phyloP scores from a whole-genome alignment of 2,329 filamentous ascomycete genomes.

The Exophiala phaeomuriformis region DNA sequence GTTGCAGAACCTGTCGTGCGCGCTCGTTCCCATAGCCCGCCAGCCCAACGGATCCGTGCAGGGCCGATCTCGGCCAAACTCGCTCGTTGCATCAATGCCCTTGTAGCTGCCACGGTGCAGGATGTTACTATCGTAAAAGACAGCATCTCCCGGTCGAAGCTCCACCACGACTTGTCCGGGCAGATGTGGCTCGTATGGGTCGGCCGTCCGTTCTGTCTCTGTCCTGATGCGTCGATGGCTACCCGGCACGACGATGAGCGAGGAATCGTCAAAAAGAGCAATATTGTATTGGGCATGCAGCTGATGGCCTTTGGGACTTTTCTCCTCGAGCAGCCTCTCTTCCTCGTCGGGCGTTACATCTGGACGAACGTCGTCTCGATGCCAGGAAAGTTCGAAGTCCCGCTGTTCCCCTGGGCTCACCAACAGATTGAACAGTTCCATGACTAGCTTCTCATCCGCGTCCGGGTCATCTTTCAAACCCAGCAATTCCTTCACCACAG shows the following conservation, averaged over 20 bases:
- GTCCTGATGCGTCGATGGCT: conserved; percentile 67
- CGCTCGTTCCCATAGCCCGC: conserved; percentile 36
- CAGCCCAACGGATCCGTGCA: conserved; percentile 40
- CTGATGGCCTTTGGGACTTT: conserved; percentile 44
- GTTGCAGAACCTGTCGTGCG: conserved; percentile 40
- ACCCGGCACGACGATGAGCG: conserved; percentile 68
- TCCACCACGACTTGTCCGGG: conserved; percentile 59
- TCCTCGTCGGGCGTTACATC: conserved; percentile 61
- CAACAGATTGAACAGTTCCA: conserved; percentile 84
- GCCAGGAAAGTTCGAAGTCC: conserved; percentile 73
- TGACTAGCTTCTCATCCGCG: conserved; percentile 59
- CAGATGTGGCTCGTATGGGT: conserved; percentile 55
- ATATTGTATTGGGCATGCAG: conserved; percentile 85
- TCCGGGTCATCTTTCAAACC: conserved; percentile 31
- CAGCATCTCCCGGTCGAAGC: conserved; percentile 66
- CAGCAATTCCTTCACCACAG: conserved; percentile 59
- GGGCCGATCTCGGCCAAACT: conserved; percentile 34
- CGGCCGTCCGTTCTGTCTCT: conserved; percentile 58
- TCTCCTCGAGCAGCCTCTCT: conserved; percentile 49
- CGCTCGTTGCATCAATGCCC: conserved; percentile 33
- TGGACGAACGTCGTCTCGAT: conserved; percentile 73
- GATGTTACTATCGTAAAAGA: conserved; percentile 89
- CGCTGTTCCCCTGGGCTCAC: conserved; percentile 56
- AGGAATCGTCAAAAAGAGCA: conserved; percentile 66
- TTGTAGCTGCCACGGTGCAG: conserved; percentile 45